Percentiles rank a stretch among this genome's conserved stretches.
phyloP scores from a whole-genome alignment of 2,329 filamentous ascomycete species.

The Diplocarpon rosae region DNA sequence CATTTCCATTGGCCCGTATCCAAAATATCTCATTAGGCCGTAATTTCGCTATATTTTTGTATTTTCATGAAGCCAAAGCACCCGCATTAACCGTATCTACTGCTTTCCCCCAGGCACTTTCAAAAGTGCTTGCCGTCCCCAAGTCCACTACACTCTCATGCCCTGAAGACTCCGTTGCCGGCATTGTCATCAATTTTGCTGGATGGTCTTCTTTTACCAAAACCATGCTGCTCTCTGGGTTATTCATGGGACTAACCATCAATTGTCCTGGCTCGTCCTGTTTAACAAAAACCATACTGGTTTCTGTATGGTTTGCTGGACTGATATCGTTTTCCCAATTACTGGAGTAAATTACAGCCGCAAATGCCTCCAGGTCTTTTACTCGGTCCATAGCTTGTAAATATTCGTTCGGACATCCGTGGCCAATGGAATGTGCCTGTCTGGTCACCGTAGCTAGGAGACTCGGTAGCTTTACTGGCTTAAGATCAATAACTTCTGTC shows the following conservation, averaged over 20 bases:
- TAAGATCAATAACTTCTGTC: constrained; percentile 41
- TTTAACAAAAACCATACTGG: constrained; percentile 11
- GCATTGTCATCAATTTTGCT: constrained; percentile 12
- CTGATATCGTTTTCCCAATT: constrained; percentile 64
- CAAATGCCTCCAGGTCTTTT: constrained; percentile 68
- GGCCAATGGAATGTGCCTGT: constrained; percentile 82
- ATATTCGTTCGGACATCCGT: constrained; percentile 62
- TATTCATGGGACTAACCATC: constrained; percentile 31
- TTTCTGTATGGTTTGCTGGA: constrained; percentile 10
- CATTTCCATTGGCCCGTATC: constrained; percentile 2
- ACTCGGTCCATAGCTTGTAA: constrained; percentile 66
- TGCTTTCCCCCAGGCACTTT: constrained; percentile 61
- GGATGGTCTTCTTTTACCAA: constrained; percentile 13
- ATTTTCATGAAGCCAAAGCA: too few relatives aligned
- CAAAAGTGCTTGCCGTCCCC: constrained; percentile 42
- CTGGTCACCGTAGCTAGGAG: constrained; percentile 81
- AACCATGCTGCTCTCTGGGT: constrained; percentile 11
- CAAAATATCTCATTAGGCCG: background rate
- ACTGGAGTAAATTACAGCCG: constrained; percentile 77
- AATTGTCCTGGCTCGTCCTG: constrained; percentile 11
- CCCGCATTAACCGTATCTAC: constrained; percentile 25
- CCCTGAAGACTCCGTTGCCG: constrained; percentile 10
- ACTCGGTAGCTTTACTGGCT: constrained; percentile 66
- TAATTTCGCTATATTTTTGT: too few relatives aligned
- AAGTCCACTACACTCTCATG: constrained; percentile 45